Conservation (phyloP, 257 asterid genomes). For the Petunia axillaris region DNA sequence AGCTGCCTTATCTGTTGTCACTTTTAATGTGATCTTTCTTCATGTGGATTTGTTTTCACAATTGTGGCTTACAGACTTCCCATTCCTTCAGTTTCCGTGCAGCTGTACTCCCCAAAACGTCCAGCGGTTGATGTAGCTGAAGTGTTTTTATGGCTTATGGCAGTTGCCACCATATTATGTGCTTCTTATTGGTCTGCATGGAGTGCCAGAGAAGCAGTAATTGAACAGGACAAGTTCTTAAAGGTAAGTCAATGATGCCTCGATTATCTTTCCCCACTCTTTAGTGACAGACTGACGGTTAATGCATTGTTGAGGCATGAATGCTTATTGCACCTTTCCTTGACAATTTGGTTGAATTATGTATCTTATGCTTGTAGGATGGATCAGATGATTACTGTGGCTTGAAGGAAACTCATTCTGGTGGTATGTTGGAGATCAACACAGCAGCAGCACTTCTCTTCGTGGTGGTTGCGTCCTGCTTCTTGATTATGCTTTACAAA, state of each 20-base stretch:
- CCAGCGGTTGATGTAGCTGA: slow-evolving; percentile 33
- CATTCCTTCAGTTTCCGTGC: slow-evolving; percentile 72
- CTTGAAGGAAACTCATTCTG: slow-evolving; percentile 43
- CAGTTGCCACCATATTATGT: slow-evolving; percentile 31
- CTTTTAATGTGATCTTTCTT: neutral
- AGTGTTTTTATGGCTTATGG: slow-evolving; percentile 36
- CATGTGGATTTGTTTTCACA: slow-evolving; percentile 6
- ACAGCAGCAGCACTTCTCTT: slow-evolving; percentile 72
- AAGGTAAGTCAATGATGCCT: slow-evolving; percentile 49
- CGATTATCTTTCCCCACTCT: neutral
- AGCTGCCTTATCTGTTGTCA: neutral
- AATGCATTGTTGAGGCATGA: neutral
- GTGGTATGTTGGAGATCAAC: slow-evolving; percentile 79
- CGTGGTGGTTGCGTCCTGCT: slow-evolving; percentile 84
- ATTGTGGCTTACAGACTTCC: slow-evolving; percentile 23
- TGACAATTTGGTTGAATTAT: slow-evolving; percentile 22
- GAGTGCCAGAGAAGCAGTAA: slow-evolving; percentile 83
- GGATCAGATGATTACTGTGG: slow-evolving; percentile 66
- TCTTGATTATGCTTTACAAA: slow-evolving; percentile 92
- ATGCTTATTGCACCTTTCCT: slow-evolving; percentile 15
- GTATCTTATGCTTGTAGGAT: slow-evolving; percentile 55
- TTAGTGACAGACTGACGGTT: neutral
- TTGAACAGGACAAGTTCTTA: slow-evolving; percentile 79
- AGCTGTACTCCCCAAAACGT: slow-evolving; percentile 34
- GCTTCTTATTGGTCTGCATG: slow-evolving; percentile 97